phyloP scores from a whole-genome alignment of 208 protist species.

The Herpetomonas tarakana region DNA sequence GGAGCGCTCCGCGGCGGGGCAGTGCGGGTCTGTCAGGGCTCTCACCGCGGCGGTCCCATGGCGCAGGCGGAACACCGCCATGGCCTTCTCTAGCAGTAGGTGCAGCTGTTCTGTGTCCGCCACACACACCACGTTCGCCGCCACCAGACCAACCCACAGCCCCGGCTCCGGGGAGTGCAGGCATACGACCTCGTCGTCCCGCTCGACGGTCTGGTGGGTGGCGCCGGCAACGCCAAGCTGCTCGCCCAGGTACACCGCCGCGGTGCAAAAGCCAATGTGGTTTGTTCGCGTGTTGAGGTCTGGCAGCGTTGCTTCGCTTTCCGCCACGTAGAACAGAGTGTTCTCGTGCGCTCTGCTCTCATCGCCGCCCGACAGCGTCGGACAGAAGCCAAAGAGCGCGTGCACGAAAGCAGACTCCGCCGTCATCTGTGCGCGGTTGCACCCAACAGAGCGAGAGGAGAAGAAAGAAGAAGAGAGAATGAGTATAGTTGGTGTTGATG shows the following conservation, averaged over 20 bases:
- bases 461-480: slow-evolving; percentile 9
- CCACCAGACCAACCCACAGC: slow-evolving; percentile 9
- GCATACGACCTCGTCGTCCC: slow-evolving; percentile 20
- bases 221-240: slow-evolving; percentile 24
- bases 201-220: slow-evolving; percentile 8
- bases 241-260: slow-evolving; percentile 29
- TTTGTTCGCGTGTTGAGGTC: slow-evolving; percentile 48
- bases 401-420: slow-evolving; percentile 26
- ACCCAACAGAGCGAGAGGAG: slow-evolving; percentile 6
- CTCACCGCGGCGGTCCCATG: background rate
- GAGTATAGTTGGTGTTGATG: too few relatives aligned
- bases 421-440: background rate
- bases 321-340: slow-evolving; percentile 64
- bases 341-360: slow-evolving; percentile 64
- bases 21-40: background rate
- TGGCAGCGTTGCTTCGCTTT: slow-evolving; percentile 9
- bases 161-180: slow-evolving; percentile 10
- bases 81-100: background rate
- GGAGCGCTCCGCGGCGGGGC: too few relatives aligned
- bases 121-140: too few relatives aligned
- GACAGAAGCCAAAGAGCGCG: slow-evolving; percentile 39
- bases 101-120: background rate
- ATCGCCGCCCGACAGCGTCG: slow-evolving; percentile 31
- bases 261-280: slow-evolving; percentile 72
- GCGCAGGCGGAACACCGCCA: background rate